Evolutionary conservation across 208 protist species (phyloP).

Genomic region (Histomonas meleagridis): DNA sequence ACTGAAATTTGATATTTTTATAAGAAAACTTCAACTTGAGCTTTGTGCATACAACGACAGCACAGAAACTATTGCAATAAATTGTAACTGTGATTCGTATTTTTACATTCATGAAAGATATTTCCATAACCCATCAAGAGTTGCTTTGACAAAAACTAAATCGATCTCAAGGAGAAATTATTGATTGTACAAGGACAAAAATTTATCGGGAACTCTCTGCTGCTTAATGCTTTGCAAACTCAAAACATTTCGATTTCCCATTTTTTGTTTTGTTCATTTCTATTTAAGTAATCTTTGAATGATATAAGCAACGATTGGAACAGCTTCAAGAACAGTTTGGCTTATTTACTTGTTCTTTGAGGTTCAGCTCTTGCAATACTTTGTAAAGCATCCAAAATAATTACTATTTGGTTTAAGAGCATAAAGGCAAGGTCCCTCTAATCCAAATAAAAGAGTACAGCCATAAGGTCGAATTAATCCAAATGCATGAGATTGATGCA

Average conservation of each 20-base stretch:
- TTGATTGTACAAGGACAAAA: no score
- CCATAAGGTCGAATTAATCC: not conserved
- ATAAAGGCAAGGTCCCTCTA: not conserved
- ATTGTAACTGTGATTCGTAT: no score
- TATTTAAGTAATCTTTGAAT: not conserved
- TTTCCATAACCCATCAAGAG: no score
- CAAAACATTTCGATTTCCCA: constrained; percentile 17
- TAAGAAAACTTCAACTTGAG: no score
- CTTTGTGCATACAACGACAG: no score
- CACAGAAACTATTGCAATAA: no score
- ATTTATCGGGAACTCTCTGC: not conserved
- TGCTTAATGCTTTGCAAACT: not conserved
- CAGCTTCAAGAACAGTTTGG: not conserved
- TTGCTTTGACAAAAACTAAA: no score
- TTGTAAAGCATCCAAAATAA: not conserved
- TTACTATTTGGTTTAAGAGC: not conserved
- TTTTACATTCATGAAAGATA: no score
- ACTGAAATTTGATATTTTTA: no score
- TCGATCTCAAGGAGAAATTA: no score
- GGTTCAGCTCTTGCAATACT: constrained; percentile 4
- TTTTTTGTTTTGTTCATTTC: constrained; percentile 8
- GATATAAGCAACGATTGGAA: not conserved
- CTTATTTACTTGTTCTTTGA: not conserved
- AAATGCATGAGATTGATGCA: not conserved
- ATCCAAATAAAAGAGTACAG: not conserved